Evolutionary conservation across 2,329 filamentous ascomycete genomes (phyloP).

Genomic region (Hypomyces perniciosus): DNA sequence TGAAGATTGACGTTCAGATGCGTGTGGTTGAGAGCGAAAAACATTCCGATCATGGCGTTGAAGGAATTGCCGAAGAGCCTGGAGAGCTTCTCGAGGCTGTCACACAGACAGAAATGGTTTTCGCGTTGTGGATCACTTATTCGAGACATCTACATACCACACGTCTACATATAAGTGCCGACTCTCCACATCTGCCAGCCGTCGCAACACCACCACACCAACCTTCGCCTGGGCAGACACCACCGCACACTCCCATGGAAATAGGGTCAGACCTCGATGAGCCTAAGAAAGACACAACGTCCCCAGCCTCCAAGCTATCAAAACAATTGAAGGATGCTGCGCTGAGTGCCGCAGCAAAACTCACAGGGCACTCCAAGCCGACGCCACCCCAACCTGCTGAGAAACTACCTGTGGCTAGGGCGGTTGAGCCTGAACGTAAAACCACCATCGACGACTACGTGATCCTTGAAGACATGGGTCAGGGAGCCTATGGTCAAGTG

Average conservation of each 20-base stretch:
- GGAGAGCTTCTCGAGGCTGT: slow-evolving; percentile 31
- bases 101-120: slow-evolving; percentile 70
- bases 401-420: slow-evolving; percentile 30
- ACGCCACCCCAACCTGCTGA: slow-evolving; percentile 26
- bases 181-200: slow-evolving; percentile 58
- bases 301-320: slow-evolving; percentile 44
- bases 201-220: slow-evolving; percentile 68
- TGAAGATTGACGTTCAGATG: slow-evolving; percentile 95
- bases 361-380: slow-evolving; percentile 37
- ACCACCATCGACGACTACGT: slow-evolving; percentile 86
- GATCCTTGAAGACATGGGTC: slow-evolving; percentile 96
- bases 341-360: slow-evolving; percentile 47
- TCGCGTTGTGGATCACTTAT: slow-evolving; percentile 95
- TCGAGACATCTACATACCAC: slow-evolving; percentile 79
- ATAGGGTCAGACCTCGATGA: slow-evolving; percentile 45
- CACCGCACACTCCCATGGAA: slow-evolving; percentile 50
- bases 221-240: slow-evolving; percentile 67
- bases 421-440: slow-evolving; percentile 47
- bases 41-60: slow-evolving; percentile 57
- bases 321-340: slow-evolving; percentile 53
- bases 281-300: slow-evolving; percentile 34
- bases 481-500: slow-evolving; percentile 95
- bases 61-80: slow-evolving; percentile 46
- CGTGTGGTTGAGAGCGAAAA: slow-evolving; percentile 88
- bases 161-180: slow-evolving; percentile 42